These are phyloP conservation scores for Calendula officinalis DNA, from an alignment of 129 eudicot species.

Conservation along the genomic window DNA sequence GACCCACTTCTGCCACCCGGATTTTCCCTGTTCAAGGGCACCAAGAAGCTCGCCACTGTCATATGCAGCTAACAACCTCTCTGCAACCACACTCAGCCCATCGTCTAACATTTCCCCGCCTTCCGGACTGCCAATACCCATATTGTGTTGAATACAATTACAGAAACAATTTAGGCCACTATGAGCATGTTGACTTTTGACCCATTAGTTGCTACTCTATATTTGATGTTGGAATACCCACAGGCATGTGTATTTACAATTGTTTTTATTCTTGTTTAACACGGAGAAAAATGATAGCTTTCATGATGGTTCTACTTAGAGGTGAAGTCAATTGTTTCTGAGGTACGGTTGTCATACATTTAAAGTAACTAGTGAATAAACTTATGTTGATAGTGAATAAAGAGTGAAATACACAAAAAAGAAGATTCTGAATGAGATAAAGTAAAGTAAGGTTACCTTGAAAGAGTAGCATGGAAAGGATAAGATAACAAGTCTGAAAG, in stretches of 20 bases:
- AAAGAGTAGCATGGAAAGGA: conserved; percentile 62
- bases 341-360: too few species aligned
- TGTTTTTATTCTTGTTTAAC: conserved; percentile 17
- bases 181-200: too few species aligned
- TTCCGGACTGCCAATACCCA: conserved; percentile 56
- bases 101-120: conserved; percentile 65
- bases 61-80: conserved; percentile 70
- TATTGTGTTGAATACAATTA: too few species aligned
- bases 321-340: too few species aligned
- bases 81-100: conserved; percentile 65
- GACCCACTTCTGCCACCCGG: conserved; percentile 89
- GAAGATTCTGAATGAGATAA: background rate
- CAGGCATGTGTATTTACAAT: background rate
- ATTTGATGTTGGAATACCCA: too few species aligned
- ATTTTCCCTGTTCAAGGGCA: conserved; percentile 72
- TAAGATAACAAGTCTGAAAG: conserved; percentile 71
- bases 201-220: too few species aligned
- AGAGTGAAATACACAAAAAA: background rate
- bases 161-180: too few species aligned
- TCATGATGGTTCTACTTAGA: background rate
- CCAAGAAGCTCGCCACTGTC: conserved; percentile 66
- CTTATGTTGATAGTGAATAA: background rate
- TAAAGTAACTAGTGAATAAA: too few species aligned
- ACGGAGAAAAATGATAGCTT: conserved; percentile 39
- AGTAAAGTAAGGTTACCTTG: conserved; percentile 53